phyloP scores from a whole-genome alignment of 2,329 filamentous ascomycete species.

The Thielaviopsis ethacetica region DNA sequence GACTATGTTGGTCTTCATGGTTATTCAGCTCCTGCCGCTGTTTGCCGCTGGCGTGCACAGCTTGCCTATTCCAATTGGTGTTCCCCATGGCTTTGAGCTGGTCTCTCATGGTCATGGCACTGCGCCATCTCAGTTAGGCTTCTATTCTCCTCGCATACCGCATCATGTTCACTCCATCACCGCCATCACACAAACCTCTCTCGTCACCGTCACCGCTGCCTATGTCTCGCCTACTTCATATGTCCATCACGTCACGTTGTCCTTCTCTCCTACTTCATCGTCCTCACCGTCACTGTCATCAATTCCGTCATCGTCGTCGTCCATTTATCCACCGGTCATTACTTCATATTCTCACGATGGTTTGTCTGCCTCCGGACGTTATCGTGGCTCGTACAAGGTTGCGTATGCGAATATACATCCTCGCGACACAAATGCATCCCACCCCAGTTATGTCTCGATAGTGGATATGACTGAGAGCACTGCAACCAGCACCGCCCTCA shows the following conservation, averaged over 20 bases:
- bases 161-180: not conserved
- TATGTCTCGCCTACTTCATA: not conserved
- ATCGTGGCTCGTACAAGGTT: not conserved
- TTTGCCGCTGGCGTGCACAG: not conserved
- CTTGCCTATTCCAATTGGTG: not conserved
- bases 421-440: not conserved
- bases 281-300: not conserved
- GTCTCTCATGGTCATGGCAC: not conserved
- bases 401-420: not conserved
- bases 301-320: not conserved
- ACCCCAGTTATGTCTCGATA: constrained; percentile 4
- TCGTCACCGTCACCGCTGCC: not conserved
- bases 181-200: not conserved
- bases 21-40: not conserved
- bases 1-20: not conserved
- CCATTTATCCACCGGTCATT: not conserved
- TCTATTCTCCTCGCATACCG: not conserved
- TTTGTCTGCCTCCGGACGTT: not conserved
- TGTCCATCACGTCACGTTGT: not conserved
- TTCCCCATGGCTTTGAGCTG: not conserved
- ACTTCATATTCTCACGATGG: not conserved
- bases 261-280: not conserved
- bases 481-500: not conserved
- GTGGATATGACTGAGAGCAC: constrained; percentile 7
- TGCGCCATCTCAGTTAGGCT: not conserved